Conservation (phyloP, 129 eudicot species). For the Deinandra increscens region DNA sequence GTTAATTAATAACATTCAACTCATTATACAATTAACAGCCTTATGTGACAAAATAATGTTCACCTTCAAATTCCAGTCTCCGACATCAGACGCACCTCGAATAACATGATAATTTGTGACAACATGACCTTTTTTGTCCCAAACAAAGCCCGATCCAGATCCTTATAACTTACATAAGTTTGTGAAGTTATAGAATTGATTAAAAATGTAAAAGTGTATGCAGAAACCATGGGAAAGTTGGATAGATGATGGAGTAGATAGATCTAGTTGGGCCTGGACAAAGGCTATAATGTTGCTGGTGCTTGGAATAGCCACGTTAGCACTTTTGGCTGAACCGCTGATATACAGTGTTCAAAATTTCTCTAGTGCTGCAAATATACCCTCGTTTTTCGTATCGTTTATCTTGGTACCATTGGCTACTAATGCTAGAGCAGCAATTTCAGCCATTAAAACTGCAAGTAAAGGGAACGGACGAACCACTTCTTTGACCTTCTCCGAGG, state of each 20-base stretch:
- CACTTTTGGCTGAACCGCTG: slow-evolving; percentile 69
- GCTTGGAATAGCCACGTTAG: slow-evolving; percentile 54
- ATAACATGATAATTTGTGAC: too few species aligned
- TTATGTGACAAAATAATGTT: too few species aligned
- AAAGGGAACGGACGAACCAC: slow-evolving; percentile 40
- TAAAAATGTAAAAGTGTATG: not conserved
- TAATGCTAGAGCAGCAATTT: slow-evolving; percentile 56
- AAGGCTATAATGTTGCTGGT: slow-evolving; percentile 50
- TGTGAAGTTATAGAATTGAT: not conserved
- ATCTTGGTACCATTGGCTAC: slow-evolving; percentile 68
- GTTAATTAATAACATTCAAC: too few species aligned
- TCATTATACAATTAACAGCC: too few species aligned
- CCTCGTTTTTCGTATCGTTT: slow-evolving; percentile 64
- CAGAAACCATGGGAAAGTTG: slow-evolving; percentile 49
- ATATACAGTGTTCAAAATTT: slow-evolving; percentile 56
- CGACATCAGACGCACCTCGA: too few species aligned
- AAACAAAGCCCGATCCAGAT: too few species aligned
- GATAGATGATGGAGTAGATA: slow-evolving; percentile 36
- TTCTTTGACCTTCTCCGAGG: slow-evolving; percentile 84
- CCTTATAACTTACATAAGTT: too few species aligned
- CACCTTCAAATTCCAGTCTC: too few species aligned
- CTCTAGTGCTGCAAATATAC: slow-evolving; percentile 48
- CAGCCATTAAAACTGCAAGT: slow-evolving; percentile 48
- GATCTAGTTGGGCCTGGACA: slow-evolving; percentile 45
- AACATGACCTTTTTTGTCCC: too few species aligned